Base-by-base conservation (phyloP, 345 rosid genomes). In the Dipteronia sinensis region DNA sequence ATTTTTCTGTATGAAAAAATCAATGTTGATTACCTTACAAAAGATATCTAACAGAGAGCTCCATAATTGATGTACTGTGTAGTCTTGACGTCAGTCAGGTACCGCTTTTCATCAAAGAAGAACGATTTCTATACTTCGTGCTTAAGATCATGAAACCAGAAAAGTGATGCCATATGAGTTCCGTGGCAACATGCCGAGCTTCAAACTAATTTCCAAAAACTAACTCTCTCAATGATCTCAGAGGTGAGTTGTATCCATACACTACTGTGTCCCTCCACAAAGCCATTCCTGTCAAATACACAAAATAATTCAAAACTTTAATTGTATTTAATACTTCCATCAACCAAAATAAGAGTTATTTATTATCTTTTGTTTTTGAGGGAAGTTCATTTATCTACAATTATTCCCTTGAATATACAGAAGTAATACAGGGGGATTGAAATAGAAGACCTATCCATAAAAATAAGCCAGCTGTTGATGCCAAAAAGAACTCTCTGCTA, bases 261-360 rank as follows among this genome's bases (percentile, higher is more conserved):
- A 86, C 97, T 6, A 76, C 84, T 29, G 88, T 63, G 77, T 94
- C 98, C 83, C 89, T 88, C 98, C 98, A 95, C 4, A 93, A 40
- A 77, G 95, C 73, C 83, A 89, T 77, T 77, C 93, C 95, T 91
- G 89, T 81, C 76, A 71, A 40, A 61, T n/a, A 67, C 23, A 46
- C 31, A 20, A 76, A 69, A 20, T 2, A 25, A 29, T 53, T 59
- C 29, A 80, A 58, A 13, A 76, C 74, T 31, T 58, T 55, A 29
- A 8, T 61, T 42, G 31, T 55, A 42, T 56, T 67, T 1, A 31
- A n/a, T 58, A 47, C 25, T 63, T 51, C 53, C 44, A 20, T 67
- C 74, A 53, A 19, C 59, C 76, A 55, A 19, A 38, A 61, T 8
- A 22, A 10, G 44, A 6, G 17, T 29, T 6, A 65, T 17, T 20